Percentiles rank a stretch among this genome's conserved stretches.
Conservation (phyloP, 1,139 yeast species). For the Scheffersomyces quercinus region DNA sequence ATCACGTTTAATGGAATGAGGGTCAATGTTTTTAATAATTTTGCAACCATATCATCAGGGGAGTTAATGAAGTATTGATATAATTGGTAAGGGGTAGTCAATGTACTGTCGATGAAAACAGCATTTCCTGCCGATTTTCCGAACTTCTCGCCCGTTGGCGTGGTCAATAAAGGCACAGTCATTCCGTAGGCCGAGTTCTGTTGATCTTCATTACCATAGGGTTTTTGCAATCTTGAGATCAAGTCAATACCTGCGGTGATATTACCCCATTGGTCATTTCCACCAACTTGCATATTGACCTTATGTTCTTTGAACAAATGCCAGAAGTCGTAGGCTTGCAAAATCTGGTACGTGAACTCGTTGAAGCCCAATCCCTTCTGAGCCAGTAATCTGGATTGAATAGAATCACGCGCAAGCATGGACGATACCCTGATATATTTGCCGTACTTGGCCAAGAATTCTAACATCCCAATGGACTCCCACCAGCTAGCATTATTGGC, state of each 20-base stretch:
- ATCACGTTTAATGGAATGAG: conserved; percentile 67
- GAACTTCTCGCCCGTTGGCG: conserved; percentile 89
- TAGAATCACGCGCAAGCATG: conserved; percentile 89
- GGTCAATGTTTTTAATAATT: conserved; percentile 74
- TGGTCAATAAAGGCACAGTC: conserved; percentile 87
- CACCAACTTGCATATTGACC: conserved; percentile 86
- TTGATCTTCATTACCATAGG: conserved; percentile 16
- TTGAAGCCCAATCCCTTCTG: conserved; percentile 85
- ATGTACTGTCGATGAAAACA: conserved; percentile 70
- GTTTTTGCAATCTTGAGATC: conserved; percentile 59
- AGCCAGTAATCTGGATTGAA: conserved; percentile 68
- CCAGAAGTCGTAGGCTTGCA: conserved; percentile 94
- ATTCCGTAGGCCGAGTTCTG: conserved; percentile 58
- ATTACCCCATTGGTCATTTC: conserved; percentile 98
- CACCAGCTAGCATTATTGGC: conserved; percentile 85
- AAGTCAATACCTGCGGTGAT: conserved; percentile 95
- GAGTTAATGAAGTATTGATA: conserved; percentile 84
- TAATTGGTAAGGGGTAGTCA: conserved; percentile 79
- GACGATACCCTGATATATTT: conserved; percentile 76
- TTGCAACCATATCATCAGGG: conserved; percentile 74
- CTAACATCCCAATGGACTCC: conserved; percentile 71
- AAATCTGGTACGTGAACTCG: conserved; percentile 88
- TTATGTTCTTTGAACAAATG: conserved; percentile 62
- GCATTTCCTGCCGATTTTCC: conserved; percentile 99
- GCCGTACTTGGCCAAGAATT: conserved; percentile 77